phyloP scores from a whole-genome alignment of 805 yeast genomes.

The Saccharomyces eubayanus region DNA sequence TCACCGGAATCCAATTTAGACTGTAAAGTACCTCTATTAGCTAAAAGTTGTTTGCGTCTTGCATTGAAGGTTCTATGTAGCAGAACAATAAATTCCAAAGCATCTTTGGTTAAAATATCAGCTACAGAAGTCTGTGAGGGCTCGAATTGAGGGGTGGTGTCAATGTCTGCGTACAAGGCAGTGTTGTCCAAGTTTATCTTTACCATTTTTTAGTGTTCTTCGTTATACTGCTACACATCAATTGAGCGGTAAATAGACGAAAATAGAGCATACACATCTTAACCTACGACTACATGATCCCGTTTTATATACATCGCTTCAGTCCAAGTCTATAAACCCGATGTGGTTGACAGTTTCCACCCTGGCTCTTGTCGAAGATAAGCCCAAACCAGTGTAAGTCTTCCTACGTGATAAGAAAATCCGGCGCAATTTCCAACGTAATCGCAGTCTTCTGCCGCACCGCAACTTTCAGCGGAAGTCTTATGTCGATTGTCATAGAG shows the following conservation, averaged over 20 bases:
- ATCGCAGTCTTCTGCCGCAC: not conserved
- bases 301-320: not conserved
- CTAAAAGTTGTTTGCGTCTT: slow-evolving; percentile 49
- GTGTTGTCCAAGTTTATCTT: slow-evolving; percentile 27
- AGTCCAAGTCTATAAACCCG: not conserved
- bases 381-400: not conserved
- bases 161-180: slow-evolving; percentile 28
- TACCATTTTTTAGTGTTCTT: slow-evolving; percentile 9
- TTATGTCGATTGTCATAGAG: not conserved
- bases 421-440: not conserved
- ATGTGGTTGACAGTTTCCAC: not conserved
- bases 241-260: not conserved
- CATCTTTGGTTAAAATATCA: slow-evolving; percentile 34
- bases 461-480: not conserved
- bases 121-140: slow-evolving; percentile 33
- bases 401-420: not conserved
- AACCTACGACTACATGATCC: not conserved
- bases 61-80: slow-evolving; percentile 65
- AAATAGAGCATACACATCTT: not conserved
- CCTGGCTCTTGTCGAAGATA: not conserved
- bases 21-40: slow-evolving; percentile 56
- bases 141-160: slow-evolving; percentile 17
- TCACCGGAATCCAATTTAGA: slow-evolving; percentile 51
- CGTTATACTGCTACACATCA: not conserved
- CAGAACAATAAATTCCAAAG: slow-evolving; percentile 61